A percentile compares a stretch with the other conserved stretches of the same genome.
Conservation (phyloP, 192 early-diverging fungal genomes). For the Helicostylum pulchrum region DNA sequence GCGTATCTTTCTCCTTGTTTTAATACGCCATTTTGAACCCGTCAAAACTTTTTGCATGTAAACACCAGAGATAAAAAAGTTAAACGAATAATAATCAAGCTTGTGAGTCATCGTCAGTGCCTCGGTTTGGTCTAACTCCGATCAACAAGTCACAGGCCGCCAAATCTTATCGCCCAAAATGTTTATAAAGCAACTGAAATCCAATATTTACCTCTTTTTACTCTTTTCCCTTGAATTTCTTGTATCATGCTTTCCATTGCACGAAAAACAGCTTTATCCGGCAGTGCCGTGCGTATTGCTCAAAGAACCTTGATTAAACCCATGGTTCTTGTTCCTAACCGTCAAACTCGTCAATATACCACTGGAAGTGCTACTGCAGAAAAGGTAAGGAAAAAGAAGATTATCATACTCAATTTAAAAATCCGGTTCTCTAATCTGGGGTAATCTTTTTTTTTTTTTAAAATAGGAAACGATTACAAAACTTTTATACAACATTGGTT, state of each 20-base stretch:
- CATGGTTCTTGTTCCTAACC: not conserved
- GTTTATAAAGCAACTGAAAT: not conserved
- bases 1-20: too few species aligned
- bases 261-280: slow-evolving; percentile 4
- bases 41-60: too few species aligned
- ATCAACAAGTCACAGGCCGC: too few species aligned
- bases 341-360: not conserved
- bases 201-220: not conserved
- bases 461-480: slow-evolving; percentile 79
- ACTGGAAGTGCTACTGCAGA: slow-evolving; percentile 1
- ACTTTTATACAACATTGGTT: slow-evolving; percentile 97
- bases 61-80: too few species aligned
- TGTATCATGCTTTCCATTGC: slow-evolving; percentile 15
- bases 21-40: too few species aligned
- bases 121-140: too few species aligned
- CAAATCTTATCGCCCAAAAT: too few species aligned
- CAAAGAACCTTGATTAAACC: not conserved
- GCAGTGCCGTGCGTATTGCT: slow-evolving; percentile 2
- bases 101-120: too few species aligned
- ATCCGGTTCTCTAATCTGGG: not conserved
- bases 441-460: not conserved
- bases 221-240: not conserved
- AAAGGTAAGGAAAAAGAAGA: slow-evolving; percentile 18
- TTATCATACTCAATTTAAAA: not conserved
- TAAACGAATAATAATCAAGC: too few species aligned